Base-by-base conservation (phyloP, 176 grass and related monocot genomes). In the Guadua angustifolia region DNA sequence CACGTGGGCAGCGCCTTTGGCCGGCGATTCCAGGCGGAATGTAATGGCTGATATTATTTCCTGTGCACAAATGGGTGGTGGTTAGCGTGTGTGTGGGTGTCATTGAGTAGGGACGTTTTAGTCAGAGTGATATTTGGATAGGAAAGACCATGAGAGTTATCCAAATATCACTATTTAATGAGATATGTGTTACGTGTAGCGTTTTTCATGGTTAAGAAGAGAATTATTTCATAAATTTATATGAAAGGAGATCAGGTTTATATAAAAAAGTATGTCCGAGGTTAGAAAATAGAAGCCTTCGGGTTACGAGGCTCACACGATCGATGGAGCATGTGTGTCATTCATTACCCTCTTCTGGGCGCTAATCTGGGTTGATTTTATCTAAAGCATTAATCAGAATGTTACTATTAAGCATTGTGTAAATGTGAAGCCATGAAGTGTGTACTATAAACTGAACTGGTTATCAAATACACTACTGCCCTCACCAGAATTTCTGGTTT, bases 31-130 rank as follows among this genome's bases (percentile, higher is more conserved):
- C n/a, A n/a, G n/a, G n/a, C n/a, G n/a, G n/a, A n/a, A n/a, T n/a
- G n/a, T n/a, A n/a, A n/a, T n/a, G n/a, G n/a, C n/a, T n/a, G n/a
- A n/a, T n/a, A 51, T 77, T 82, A 42, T 77, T 82, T 74, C 72
- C 76, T 68, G 21, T 32, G 68, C 76, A 43, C 76, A 69, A 86
- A 86, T 49, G 88, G 59, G 84, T 90, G 88, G 88, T 79, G 2
- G 50, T 59, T 82, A 61, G 40, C n/a, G n/a, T 4, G 2, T 73
- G 73, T 42, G 32, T 50, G 87, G 69, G 60, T 84, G 69, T 60
- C 74, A 58, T 72, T 22, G 8, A 56, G 79, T 10, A 55, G 5
- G 11, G 15, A 0, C 6, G 4, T 47, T 64, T 1, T 79, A 21
- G 59, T 47, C 24, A 64, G 66, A 57, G 52, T 59, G 66, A 57